A percentile compares a stretch with the other conserved stretches of the same genome.
Evolutionary conservation across 257 asterid species (phyloP).

Genomic region (Handroanthus guayacan): DNA sequence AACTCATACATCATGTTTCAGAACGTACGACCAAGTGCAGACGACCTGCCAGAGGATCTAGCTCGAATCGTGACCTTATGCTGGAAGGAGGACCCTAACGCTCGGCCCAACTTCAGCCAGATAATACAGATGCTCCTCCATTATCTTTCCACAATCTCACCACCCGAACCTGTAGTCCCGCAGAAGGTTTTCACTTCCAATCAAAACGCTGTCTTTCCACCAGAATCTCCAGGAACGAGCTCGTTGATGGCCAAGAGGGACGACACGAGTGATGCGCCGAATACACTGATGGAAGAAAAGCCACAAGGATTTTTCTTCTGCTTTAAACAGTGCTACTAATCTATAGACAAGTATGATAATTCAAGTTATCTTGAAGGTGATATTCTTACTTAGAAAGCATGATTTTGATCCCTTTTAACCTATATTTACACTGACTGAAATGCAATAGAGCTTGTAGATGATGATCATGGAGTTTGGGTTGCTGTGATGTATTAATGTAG

Average conservation of each 20-base stretch:
- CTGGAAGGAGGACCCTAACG: slow-evolving; percentile 88
- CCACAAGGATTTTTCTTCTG: slow-evolving; percentile 72
- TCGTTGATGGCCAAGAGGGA: slow-evolving; percentile 79
- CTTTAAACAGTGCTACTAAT: slow-evolving; percentile 59
- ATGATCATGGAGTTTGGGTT: slow-evolving; percentile 55
- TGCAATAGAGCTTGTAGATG: slow-evolving; percentile 16
- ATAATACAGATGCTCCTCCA: slow-evolving; percentile 94
- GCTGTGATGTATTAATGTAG: slow-evolving; percentile 59
- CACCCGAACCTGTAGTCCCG: slow-evolving; percentile 68
- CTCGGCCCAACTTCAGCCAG: slow-evolving; percentile 88
- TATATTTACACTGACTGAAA: too few species aligned
- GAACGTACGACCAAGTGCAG: slow-evolving; percentile 91
- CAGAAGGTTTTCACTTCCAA: slow-evolving; percentile 63
- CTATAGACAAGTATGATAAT: neutral
- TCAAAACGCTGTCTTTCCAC: slow-evolving; percentile 67
- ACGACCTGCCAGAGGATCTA: slow-evolving; percentile 77
- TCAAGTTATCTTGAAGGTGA: slow-evolving; percentile 24
- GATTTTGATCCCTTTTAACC: neutral
- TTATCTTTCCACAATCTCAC: slow-evolving; percentile 70
- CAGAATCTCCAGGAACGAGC: slow-evolving; percentile 95
- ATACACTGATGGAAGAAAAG: slow-evolving; percentile 56
- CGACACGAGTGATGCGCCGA: slow-evolving; percentile 58
- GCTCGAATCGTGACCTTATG: slow-evolving; percentile 86
- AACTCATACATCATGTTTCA: slow-evolving; percentile 36
- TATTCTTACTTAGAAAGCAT: neutral